Evolutionary conservation across 1,284 basidiomycete species (phyloP).

Genomic region (Melampsora larici-populina): DNA sequence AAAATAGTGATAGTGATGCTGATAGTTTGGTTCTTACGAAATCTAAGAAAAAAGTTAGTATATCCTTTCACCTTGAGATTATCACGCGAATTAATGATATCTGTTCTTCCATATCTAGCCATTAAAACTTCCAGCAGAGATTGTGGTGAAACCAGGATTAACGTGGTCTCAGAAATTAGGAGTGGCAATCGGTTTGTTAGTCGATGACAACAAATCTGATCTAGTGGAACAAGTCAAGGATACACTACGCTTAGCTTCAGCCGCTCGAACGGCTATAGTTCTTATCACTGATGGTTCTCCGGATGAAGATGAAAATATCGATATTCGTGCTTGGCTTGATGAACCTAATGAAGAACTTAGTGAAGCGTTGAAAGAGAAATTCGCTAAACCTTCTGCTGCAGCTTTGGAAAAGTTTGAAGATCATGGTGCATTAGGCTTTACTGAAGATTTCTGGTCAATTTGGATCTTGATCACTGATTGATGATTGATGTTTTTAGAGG

Average conservation of each 20-base stretch:
- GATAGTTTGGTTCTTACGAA: conserved; percentile 22
- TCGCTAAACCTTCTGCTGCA: conserved; percentile 64
- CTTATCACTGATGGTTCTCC: conserved; percentile 64
- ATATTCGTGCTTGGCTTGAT: conserved; percentile 59
- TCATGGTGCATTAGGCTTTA: conserved; percentile 62
- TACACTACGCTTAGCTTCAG: conserved; percentile 55
- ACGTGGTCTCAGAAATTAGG: conserved; percentile 86
- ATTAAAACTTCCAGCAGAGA: conserved; percentile 59
- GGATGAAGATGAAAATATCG: conserved; percentile 51
- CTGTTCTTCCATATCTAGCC: conserved; percentile 11
- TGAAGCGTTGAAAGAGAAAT: conserved; percentile 49
- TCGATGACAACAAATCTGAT: conserved; percentile 64
- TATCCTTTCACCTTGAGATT: conserved; percentile 57
- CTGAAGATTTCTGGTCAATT: neutral
- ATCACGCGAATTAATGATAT: conserved; percentile 53
- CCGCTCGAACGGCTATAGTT: conserved; percentile 64
- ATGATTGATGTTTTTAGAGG: neutral
- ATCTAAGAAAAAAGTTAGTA: conserved; percentile 9
- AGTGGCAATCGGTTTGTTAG: conserved; percentile 71
- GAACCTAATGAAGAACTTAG: conserved; percentile 53
- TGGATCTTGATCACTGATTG: neutral
- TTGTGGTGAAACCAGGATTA: conserved; percentile 79
- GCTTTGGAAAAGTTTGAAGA: conserved; percentile 70
- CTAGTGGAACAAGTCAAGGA: conserved; percentile 75
- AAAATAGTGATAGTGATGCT: conserved; percentile 39